phyloP scores from a whole-genome alignment of 768 basidiomycete genomes.

The Imleria badia region DNA sequence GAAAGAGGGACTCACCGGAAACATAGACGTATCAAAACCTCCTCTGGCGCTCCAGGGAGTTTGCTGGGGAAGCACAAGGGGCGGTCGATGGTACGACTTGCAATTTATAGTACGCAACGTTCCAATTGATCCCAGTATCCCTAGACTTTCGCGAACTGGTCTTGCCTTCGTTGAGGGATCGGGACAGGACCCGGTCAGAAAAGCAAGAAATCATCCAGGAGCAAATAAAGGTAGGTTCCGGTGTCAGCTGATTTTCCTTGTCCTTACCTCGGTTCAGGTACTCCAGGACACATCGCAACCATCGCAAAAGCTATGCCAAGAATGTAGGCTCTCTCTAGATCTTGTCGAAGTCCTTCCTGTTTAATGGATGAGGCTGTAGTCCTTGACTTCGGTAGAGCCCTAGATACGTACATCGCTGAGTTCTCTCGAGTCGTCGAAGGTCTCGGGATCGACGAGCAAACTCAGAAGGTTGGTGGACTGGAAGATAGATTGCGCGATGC shows the following conservation, averaged over 20 bases:
- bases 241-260: neutral
- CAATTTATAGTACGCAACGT: neutral
- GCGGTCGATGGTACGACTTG: constrained; percentile 14
- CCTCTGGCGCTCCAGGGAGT: constrained; percentile 21
- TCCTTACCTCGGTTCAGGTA: constrained; percentile 7
- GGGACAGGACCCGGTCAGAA: neutral
- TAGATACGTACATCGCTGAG: constrained; percentile 14
- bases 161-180: constrained; percentile 14
- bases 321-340: constrained; percentile 7
- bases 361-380: constrained; percentile 2
- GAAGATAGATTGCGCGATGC: neutral
- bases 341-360: neutral
- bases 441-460: constrained; percentile 2
- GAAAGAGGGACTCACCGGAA: neutral
- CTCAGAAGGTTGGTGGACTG: constrained; percentile 3
- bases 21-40: constrained; percentile 14
- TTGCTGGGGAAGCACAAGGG: constrained; percentile 20
- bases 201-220: constrained; percentile 18
- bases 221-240: constrained; percentile 9
- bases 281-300: constrained; percentile 18
- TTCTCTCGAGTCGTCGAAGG: constrained; percentile 16
- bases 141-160: constrained; percentile 20
- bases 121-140: neutral
- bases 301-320: constrained; percentile 19
- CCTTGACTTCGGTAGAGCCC: constrained; percentile 14